Conservation (phyloP, 208 protist genomes). For the Angomonas deanei region DNA sequence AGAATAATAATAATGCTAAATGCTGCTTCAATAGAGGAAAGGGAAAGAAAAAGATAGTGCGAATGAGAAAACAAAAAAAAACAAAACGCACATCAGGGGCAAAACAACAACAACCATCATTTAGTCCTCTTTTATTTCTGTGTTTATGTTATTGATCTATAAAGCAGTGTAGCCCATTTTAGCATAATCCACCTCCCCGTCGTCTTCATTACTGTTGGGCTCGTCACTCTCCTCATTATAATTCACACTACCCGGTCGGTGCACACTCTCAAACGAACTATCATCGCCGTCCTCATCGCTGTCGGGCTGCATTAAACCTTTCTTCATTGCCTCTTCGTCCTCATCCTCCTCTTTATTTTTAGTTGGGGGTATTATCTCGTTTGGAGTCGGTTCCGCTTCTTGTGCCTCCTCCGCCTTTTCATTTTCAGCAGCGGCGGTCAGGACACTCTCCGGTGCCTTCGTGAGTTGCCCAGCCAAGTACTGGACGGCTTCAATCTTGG, state of each 20-base stretch:
- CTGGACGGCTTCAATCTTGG: too few species aligned
- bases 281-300: neutral
- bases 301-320: neutral
- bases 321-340: neutral
- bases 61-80: neutral
- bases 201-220: slow-evolving; percentile 2
- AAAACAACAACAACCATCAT: neutral
- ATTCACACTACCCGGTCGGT: too few species aligned
- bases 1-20: too few species aligned
- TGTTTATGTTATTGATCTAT: slow-evolving; percentile 1
- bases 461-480: too few species aligned
- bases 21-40: slow-evolving; percentile 13
- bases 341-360: too few species aligned
- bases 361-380: neutral
- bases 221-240: neutral
- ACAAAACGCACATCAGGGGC: neutral
- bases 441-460: neutral
- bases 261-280: neutral
- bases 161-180: slow-evolving; percentile 22
- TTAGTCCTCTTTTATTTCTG: neutral
- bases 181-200: slow-evolving; percentile 15
- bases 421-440: neutral
- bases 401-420: neutral
- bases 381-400: neutral
- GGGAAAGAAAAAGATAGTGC: slow-evolving; percentile 10